phyloP scores from a whole-genome alignment of 1,284 basidiomycete species.

The Fomitopsis palustris region DNA sequence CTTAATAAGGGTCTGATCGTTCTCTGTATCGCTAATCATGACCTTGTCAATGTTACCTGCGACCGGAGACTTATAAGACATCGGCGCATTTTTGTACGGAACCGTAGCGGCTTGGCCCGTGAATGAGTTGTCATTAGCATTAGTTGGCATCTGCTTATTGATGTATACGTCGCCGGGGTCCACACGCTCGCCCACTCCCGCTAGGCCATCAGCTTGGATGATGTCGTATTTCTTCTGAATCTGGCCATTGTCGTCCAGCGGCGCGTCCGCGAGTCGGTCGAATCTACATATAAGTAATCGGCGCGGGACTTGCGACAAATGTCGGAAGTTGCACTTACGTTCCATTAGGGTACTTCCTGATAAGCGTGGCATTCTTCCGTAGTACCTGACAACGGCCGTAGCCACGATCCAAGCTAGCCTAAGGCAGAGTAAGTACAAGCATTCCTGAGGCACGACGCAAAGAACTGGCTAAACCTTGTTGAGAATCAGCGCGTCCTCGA shows the following conservation, averaged over 20 bases:
- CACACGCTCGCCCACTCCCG: slow-evolving; percentile 92
- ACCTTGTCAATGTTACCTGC: slow-evolving; percentile 97
- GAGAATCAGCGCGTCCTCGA: slow-evolving; percentile 96
- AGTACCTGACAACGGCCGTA: slow-evolving; percentile 98
- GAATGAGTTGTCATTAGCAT: slow-evolving; percentile 84
- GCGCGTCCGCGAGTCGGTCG: slow-evolving; percentile 93
- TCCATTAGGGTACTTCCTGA: slow-evolving; percentile 96
- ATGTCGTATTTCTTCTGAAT: slow-evolving; percentile 86
- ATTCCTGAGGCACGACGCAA: neutral
- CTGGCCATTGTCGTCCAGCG: slow-evolving; percentile 78
- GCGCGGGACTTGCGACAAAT: neutral
- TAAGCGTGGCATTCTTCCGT: slow-evolving; percentile 91
- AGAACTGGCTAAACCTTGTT: slow-evolving; percentile 65
- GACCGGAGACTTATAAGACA: slow-evolving; percentile 91
- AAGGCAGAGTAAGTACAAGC: neutral
- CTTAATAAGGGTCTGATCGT: slow-evolving; percentile 97
- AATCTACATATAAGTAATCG: slow-evolving; percentile 44
- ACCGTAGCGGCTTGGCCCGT: slow-evolving; percentile 76
- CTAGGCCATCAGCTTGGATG: slow-evolving; percentile 89
- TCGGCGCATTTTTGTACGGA: slow-evolving; percentile 86
- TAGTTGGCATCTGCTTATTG: slow-evolving; percentile 94
- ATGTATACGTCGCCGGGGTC: slow-evolving; percentile 94
- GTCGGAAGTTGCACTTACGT: slow-evolving; percentile 61
- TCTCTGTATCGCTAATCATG: slow-evolving; percentile 93
- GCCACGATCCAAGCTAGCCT: slow-evolving; percentile 94